Evolutionary conservation across 2,329 filamentous ascomycete species (phyloP).

Genomic region (Zymoseptoria tritici): DNA sequence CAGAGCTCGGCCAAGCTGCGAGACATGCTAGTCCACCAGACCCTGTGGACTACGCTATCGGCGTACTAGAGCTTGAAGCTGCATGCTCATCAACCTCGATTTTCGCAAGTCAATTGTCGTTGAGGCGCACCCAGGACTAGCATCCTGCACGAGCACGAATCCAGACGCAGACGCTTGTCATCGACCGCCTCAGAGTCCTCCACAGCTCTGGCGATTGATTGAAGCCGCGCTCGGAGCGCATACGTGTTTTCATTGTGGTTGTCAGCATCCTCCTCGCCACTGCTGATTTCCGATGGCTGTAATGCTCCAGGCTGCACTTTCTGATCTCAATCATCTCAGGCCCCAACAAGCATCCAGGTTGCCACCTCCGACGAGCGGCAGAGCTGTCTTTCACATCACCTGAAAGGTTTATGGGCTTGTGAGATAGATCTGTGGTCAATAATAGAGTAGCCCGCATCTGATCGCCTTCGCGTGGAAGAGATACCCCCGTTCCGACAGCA

Average conservation of each 20-base stretch:
- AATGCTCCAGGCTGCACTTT: not conserved
- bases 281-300: no score
- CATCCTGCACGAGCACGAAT: not conserved
- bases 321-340: not conserved
- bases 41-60: not conserved
- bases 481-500: not conserved
- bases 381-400: not conserved
- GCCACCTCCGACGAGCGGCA: not conserved
- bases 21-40: not conserved
- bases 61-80: not conserved
- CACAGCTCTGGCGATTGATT: not conserved
- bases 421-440: not conserved
- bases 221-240: not conserved
- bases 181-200: not conserved
- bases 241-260: not conserved
- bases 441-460: not conserved
- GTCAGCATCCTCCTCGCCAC: not conserved
- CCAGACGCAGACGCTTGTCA: not conserved
- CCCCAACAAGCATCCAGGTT: not conserved
- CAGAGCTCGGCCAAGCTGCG: not conserved
- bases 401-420: not conserved
- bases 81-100: not conserved
- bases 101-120: not conserved
- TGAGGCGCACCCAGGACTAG: not conserved
- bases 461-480: not conserved